Conservation (phyloP, 2,329 filamentous ascomycete species). For the Trichophyton rubrum region DNA sequence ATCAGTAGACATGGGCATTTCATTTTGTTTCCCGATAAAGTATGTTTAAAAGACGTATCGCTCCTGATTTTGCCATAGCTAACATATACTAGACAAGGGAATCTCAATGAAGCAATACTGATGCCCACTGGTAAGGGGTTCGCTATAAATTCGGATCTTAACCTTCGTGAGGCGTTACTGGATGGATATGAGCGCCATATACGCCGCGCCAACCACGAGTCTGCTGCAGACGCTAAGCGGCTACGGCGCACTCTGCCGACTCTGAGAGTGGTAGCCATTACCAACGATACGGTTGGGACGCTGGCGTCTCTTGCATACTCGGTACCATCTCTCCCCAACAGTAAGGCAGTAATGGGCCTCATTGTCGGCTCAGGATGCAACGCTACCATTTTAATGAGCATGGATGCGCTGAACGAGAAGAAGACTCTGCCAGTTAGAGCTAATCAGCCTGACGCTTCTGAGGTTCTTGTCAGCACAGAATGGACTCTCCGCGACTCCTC, state of each 20-base stretch:
- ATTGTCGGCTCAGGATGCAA: slow-evolving; percentile 69
- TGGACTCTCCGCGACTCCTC: slow-evolving; percentile 64
- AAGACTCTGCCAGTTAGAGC: slow-evolving; percentile 43
- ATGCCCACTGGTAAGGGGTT: slow-evolving; percentile 44
- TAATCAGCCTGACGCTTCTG: slow-evolving; percentile 37
- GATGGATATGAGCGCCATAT: slow-evolving; percentile 34
- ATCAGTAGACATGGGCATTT: slow-evolving; percentile 29
- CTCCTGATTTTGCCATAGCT: background rate
- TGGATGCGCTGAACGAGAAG: slow-evolving; percentile 45
- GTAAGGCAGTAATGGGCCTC: slow-evolving; percentile 58
- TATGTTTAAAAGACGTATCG: slow-evolving; percentile 12
- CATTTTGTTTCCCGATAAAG: slow-evolving; percentile 34
- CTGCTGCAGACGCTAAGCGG: slow-evolving; percentile 19
- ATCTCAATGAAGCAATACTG: slow-evolving; percentile 39
- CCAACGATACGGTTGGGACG: slow-evolving; percentile 66
- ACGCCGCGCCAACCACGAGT: slow-evolving; percentile 19
- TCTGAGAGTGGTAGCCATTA: slow-evolving; percentile 57
- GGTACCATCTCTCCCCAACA: slow-evolving; percentile 42
- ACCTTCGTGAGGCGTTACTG: slow-evolving; percentile 23
- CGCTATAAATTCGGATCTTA: slow-evolving; percentile 26
- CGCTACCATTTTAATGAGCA: slow-evolving; percentile 56
- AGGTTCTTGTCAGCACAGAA: slow-evolving; percentile 63
- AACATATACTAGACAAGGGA: slow-evolving; percentile 29
- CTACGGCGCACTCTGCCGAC: slow-evolving; percentile 39
- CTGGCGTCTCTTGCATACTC: slow-evolving; percentile 64